Evolutionary conservation across 2,329 filamentous ascomycete genomes (phyloP).

Genomic region (Ambrosiella xylebori): DNA sequence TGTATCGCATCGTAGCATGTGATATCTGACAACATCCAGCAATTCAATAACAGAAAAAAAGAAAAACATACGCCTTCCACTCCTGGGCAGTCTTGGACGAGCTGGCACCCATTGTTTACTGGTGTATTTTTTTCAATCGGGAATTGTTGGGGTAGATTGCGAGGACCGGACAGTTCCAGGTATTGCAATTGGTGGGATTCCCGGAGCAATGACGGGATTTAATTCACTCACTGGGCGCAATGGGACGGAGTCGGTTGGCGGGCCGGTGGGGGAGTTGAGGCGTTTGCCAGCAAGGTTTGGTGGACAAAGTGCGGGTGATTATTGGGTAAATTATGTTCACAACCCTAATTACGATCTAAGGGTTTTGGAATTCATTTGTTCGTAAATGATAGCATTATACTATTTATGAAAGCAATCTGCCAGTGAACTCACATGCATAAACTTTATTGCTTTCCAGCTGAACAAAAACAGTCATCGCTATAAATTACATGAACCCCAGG

Average conservation of each 20-base stretch:
- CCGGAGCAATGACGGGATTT: neutral
- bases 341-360: neutral
- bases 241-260: neutral
- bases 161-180: neutral
- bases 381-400: neutral
- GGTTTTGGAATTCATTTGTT: neutral
- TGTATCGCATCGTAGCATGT: no score
- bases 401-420: neutral
- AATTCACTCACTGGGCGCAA: neutral
- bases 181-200: neutral
- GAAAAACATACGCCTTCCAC: slow-evolving; percentile 37
- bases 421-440: no score
- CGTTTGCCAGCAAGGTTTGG: neutral
- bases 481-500: no score
- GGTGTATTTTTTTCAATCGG: neutral
- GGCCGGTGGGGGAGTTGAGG: neutral
- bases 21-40: no score
- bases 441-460: no score
- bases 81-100: slow-evolving; percentile 15
- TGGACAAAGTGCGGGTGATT: neutral
- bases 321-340: neutral
- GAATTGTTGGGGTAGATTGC: neutral
- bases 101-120: slow-evolving; percentile 12
- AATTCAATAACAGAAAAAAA: neutral
- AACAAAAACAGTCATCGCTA: no score